Conservation (phyloP, 129 eudicot species). For the Flaveria brownii region DNA sequence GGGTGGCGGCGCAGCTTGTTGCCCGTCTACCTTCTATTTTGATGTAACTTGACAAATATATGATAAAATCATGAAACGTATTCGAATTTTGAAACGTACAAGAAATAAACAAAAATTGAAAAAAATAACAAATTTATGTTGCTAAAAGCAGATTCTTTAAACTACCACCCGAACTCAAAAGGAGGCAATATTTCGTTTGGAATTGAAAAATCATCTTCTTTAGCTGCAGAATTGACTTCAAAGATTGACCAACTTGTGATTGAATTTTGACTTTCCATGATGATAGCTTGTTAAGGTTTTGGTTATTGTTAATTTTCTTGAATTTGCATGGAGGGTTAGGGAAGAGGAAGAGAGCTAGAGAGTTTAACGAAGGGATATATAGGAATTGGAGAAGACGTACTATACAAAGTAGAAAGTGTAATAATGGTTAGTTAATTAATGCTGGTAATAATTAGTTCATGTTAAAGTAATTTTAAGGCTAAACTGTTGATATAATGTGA, state of each 20-base stretch:
- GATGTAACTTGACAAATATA: no score
- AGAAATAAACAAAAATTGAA: not conserved
- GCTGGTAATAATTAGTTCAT: constrained; percentile 21
- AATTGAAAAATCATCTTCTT: constrained; percentile 43
- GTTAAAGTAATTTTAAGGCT: constrained; percentile 9
- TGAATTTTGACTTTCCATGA: constrained; percentile 42
- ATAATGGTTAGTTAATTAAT: constrained; percentile 39
- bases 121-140: not conserved
- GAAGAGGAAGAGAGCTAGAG: constrained; percentile 28
- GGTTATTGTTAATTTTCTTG: not conserved
- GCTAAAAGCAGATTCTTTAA: not conserved
- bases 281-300: constrained; percentile 14
- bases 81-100: no score
- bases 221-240: constrained; percentile 27
- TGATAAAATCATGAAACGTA: no score
- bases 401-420: not conserved
- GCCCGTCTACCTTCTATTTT: no score
- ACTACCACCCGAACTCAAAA: constrained; percentile 50
- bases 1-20: no score
- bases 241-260: constrained; percentile 38
- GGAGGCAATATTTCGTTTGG: constrained; percentile 44
- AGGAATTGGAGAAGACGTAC: constrained; percentile 43
- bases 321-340: not conserved
- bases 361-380: constrained; percentile 13
- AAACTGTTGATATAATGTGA: constrained; percentile 22